Base-by-base conservation (phyloP, 129 eudicot species). In the Deinandra increscens region DNA sequence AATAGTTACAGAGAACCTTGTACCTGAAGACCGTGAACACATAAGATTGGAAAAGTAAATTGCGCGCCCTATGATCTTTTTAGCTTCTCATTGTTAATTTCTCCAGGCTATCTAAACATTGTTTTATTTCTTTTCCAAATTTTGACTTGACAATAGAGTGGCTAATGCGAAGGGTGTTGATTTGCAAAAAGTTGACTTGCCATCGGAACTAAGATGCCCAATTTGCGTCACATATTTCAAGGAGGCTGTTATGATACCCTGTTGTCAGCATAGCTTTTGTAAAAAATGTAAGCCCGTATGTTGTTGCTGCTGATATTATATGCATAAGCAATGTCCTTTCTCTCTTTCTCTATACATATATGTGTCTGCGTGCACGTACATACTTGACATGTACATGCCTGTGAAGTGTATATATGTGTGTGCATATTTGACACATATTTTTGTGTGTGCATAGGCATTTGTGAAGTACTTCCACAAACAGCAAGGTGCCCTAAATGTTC, bases 211-310 rank as follows among this genome's bases (percentile, higher is more conserved):
- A 75, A 86, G 82, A 79, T 92, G 96, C 68, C 60, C 89, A 9
- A 84, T 88, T 23, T 92, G 98, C 82, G 70, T 78, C 73, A 67
- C 76, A 34, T 79, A 82, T 79, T 89, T 89, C 81, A 92, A 84
- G 91, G 89, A 92, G 17, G 98, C 98, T 66, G 90, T 92, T 68
- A 84, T 92, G 96, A 92, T 92, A 74, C 98, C 98, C n/a, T 92
- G 98, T 79, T 92, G 98, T 70, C 98, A 92, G 70, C 95, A 86
- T 66, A 92, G 98, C 75, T 92, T 92, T 76, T 92, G 98, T 73
- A 72, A 83, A 56, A 83, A 75, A 66, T 92, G 98, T 92, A 75
- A 88, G 98, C 78, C 58, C 58, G 66, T 64, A 56, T 20, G 70
- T 9, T 60, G 64, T 64, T 74, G 55, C 51, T 74, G 43, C 29